Base-by-base conservation (phyloP, 78 protist species). In the Tieghemostelium lacteum region DNA sequence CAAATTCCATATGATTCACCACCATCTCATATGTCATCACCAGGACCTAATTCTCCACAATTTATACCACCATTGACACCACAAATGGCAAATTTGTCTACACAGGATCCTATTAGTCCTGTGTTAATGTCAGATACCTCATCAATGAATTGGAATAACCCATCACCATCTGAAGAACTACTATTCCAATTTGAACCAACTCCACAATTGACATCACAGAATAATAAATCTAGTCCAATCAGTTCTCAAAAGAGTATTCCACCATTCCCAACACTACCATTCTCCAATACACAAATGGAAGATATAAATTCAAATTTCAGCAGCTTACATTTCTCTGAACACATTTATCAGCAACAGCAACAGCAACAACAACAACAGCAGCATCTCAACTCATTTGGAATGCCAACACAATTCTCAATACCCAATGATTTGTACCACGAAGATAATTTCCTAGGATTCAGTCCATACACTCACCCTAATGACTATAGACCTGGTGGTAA, bases 101-200 rank as follows among this genome's bases (percentile, higher is more conserved):
- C 71, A 3, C 66, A 34, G 20, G 65, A 52, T 29, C 67, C 69
- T 57, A 57, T 57, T 19, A 37, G 50, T 3, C 70, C 83, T 19
- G 67, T 54, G 17, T 26, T 73, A 22, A 73, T 73, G 83, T 20
- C 40, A 19, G 83, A 73, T 37, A 45, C 52, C 10, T 22, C 66
- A 20, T 34, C 50, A 2, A 16, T 55, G 3, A 45, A 39, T n/a
- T 69, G 70, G 77, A 69, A 83, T 69, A n/a, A n/a, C n/a, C 91
- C 73, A 33, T 83, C 91, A 37, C 78, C 91, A 34, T 67, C 77
- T 14, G 91, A 83, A 49, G 91, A 83, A 22, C 28, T 83, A 63
- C 26, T 83, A 8, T 83, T 83, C 39, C 40, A 76, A 28, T 24
- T 83, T 36, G 91, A 77, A 65, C 86, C 28, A 17, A 80, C 88